A percentile compares a stretch with the other conserved stretches of the same genome.
Conservation (phyloP, 192 early-diverging fungal genomes). For the Coemansia sp. region DNA sequence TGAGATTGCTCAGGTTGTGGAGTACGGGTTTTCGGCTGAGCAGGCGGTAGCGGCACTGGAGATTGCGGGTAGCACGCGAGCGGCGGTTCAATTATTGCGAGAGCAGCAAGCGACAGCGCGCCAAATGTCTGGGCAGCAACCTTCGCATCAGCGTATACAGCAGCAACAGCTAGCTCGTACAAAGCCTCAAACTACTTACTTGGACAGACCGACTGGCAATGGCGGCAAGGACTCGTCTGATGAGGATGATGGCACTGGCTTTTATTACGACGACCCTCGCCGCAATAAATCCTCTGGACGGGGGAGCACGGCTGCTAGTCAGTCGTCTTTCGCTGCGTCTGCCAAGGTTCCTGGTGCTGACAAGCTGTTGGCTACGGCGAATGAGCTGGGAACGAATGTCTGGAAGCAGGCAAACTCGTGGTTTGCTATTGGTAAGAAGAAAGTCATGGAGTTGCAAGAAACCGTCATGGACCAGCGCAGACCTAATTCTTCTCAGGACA, state of each 20-base stretch:
- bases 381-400: conserved; percentile 49
- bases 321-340: not conserved
- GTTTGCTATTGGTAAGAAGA: conserved; percentile 58
- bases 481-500: not conserved
- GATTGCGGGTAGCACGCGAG: conserved; percentile 65
- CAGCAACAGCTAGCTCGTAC: not conserved
- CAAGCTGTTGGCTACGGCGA: conserved; percentile 48
- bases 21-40: conserved; percentile 77
- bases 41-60: conserved; percentile 70
- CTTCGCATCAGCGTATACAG: not conserved
- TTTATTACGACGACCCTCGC: conserved; percentile 22
- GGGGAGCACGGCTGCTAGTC: conserved; percentile 3
- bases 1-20: conserved; percentile 73
- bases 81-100: conserved; percentile 55
- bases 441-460: conserved; percentile 55
- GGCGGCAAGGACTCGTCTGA: conserved; percentile 19
- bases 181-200: not conserved
- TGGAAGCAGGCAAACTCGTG: conserved; percentile 58
- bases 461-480: conserved; percentile 38
- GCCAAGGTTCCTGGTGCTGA: conserved; percentile 26
- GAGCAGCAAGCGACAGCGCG: conserved; percentile 36
- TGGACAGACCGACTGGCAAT: conserved; percentile 7
- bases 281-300: not conserved
- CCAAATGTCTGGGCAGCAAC: conserved; percentile 11
- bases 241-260: conserved; percentile 15